Evolutionary conservation across 2,329 filamentous ascomycete genomes (phyloP), one percentile per base, ranked within the genome.

Genomic region (Mycogone perniciosa): DNA sequence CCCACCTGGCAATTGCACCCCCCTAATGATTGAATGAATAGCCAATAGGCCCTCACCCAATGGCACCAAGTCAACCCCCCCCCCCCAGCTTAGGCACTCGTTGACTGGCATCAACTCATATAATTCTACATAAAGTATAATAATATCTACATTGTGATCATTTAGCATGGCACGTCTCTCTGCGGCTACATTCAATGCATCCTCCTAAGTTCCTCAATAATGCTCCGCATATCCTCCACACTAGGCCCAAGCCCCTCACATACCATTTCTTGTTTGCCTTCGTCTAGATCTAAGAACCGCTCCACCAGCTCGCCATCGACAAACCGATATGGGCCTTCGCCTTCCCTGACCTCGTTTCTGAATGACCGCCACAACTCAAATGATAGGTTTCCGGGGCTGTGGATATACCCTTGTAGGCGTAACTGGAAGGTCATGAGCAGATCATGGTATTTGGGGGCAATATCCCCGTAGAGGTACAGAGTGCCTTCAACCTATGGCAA

Each of bases 291-390:
- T 57, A 97, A 67, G 63, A 96, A 96, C 46, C 81, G 71, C 70
- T 97, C 92, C 9, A 99, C 76, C 60, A 97, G 74, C 65, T 96
- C 92, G 0, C 92, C 93, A 62, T 99, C 93, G 9, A 99, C 81
- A 61, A 97, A 97, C 1, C 92, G 79, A 62, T 82, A 88, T 0
- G 93, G 92, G 37, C 86, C 88, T 0, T 87, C 84, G 0, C 86
- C 88, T 3, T 86, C 84, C 0, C 81, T 80, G 53, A 87, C 81
- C 27, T 81, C 75, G 48, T 83, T 95, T 54, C 82, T 82, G 71
- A 92, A 95, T 0, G 86, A 86, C n/a, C 93, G 81, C 72, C 88
- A 99, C 26, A 77, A 74, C 37, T 82, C 80, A 66, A 96, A 97
- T 0, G 84, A 76, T 44, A 95, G 80, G 44, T 84, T 73, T 0